phyloP scores from a whole-genome alignment of 495 filamentous ascomycete genomes.

The Staphylotrichum tortipilum region DNA sequence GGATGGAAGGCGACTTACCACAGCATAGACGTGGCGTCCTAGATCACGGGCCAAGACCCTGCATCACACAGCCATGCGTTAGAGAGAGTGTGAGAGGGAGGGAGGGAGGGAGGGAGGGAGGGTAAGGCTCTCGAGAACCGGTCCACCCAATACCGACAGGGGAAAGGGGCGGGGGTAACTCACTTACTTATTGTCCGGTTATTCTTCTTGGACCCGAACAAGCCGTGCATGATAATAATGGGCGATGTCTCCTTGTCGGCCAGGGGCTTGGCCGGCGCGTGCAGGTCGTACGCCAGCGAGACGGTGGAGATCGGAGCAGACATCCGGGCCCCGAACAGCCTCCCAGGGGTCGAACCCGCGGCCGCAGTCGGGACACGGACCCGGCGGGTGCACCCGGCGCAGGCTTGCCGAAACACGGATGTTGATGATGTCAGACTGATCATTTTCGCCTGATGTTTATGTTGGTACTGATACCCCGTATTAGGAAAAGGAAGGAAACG shows the following conservation, averaged over 20 bases:
- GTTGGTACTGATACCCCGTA: too few species aligned
- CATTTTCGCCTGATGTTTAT: neutral
- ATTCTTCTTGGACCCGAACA: constrained; percentile 95
- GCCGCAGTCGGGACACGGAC: neutral
- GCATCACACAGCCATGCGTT: neutral
- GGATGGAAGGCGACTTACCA: constrained; percentile 53
- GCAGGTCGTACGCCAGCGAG: constrained; percentile 50
- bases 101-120: too few species aligned
- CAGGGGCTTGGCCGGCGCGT: constrained; percentile 39
- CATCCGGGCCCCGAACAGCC: neutral
- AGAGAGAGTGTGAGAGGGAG: too few species aligned
- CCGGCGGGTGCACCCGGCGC: neutral
- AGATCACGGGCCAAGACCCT: constrained; percentile 74
- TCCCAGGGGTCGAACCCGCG: neutral
- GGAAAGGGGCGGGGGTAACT: constrained; percentile 38
- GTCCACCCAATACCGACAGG: too few species aligned
- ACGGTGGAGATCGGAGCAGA: constrained; percentile 21
- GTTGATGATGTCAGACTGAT: neutral
- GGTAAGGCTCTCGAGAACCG: too few species aligned
- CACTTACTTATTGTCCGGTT: constrained; percentile 95
- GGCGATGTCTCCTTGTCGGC: constrained; percentile 45
- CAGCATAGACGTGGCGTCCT: constrained; percentile 68
- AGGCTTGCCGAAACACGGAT: neutral
- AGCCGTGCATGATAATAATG: constrained; percentile 83
- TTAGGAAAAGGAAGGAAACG: too few species aligned